These are phyloP conservation scores for Starmera quercuum DNA, from an alignment of 805 yeast genomes.

Conservation along the genomic window DNA sequence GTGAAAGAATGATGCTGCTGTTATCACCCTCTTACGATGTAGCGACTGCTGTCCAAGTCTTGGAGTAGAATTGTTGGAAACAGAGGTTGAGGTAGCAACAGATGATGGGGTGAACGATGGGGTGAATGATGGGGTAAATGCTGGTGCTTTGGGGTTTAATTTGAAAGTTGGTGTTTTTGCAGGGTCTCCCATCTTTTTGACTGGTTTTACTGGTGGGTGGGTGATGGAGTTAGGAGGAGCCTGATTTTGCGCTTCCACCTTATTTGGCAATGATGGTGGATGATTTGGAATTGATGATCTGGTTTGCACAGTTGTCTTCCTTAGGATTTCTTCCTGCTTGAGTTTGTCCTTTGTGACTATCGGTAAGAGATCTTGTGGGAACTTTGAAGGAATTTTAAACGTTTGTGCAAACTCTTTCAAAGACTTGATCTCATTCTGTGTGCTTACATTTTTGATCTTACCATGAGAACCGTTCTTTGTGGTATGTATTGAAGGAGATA, in stretches of 20 bases:
- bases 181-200: constrained; percentile 2
- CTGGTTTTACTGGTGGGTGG: not conserved
- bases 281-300: constrained; percentile 11
- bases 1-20: constrained; percentile 9
- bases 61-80: constrained; percentile 13
- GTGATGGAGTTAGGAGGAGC: not conserved
- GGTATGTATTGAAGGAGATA: constrained; percentile 22
- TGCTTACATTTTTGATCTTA: constrained; percentile 29
- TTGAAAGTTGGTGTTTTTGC: constrained; percentile 32
- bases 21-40: constrained; percentile 1
- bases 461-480: constrained; percentile 5
- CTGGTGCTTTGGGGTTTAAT: constrained; percentile 62
- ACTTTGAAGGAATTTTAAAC: constrained; percentile 61
- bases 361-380: constrained; percentile 50
- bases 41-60: constrained; percentile 6
- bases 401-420: constrained; percentile 73
- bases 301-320: constrained; percentile 17
- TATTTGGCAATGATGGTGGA: constrained; percentile 3
- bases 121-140: constrained; percentile 46
- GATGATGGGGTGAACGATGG: constrained; percentile 1
- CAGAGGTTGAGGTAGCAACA: constrained; percentile 6
- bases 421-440: constrained; percentile 60
- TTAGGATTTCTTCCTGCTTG: constrained; percentile 56
- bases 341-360: constrained; percentile 58
- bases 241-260: not conserved